Evolutionary conservation across 1,284 basidiomycete species (phyloP).

Genomic region (Rhizopogon parksii): DNA sequence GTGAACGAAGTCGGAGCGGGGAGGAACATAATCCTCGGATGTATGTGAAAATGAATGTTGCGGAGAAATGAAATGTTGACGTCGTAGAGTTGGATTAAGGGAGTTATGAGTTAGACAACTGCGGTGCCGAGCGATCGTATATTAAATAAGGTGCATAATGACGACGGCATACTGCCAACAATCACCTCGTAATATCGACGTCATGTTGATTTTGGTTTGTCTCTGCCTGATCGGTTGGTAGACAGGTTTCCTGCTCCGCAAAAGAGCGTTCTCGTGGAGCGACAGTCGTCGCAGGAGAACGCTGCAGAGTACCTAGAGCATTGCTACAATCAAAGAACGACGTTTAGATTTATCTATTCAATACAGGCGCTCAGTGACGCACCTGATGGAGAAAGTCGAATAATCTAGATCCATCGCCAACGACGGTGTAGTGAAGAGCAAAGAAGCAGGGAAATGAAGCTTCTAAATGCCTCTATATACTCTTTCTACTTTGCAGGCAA

Average conservation of each 20-base stretch:
- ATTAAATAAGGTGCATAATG: not conserved
- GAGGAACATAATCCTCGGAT: not conserved
- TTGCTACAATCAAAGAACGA: not conserved
- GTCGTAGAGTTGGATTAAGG: not conserved
- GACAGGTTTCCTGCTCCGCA: not conserved
- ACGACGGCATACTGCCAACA: not conserved
- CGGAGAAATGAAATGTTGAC: not conserved
- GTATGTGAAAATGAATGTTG: not conserved
- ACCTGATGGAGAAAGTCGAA: constrained; percentile 1
- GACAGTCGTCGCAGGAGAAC: not conserved
- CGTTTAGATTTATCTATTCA: not conserved
- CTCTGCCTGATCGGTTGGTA: not conserved
- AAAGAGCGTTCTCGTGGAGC: not conserved
- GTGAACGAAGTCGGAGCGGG: not conserved
- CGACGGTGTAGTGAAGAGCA: not conserved
- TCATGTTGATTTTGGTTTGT: not conserved
- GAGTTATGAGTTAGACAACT: not conserved
- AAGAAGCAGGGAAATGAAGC: constrained; percentile 4
- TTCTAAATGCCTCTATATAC: constrained; percentile 2
- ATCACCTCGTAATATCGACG: not conserved
- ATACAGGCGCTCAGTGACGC: not conserved
- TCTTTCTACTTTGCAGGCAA: not conserved
- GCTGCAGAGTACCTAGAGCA: not conserved
- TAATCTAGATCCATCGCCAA: not conserved
- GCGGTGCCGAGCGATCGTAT: not conserved